Base-by-base conservation (phyloP, 2,329 filamentous ascomycete genomes). In the Aspergillus sp. region DNA sequence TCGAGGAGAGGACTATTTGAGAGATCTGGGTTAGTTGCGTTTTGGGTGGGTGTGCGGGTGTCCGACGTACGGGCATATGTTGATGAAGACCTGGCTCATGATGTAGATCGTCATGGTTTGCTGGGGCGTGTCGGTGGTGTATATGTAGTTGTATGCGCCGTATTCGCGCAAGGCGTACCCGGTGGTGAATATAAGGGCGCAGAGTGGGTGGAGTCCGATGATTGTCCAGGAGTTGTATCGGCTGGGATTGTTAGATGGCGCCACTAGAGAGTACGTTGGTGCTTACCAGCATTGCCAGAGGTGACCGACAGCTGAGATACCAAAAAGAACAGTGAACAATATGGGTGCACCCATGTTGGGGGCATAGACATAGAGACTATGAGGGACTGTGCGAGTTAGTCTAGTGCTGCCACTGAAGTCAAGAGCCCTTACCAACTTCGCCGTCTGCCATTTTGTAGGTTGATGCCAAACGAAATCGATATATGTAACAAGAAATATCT, bases 161-260 rank as follows among this genome's bases (percentile, higher is more conserved):
- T 79, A 77, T 64, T 80, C 80, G 8, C 85, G 79, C 39, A 83
- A 66, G 6, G 80, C 75, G 66, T 86, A 87, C 21, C 86, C 85
- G 1, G 73, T 75, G 0, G 80, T 77, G 69, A 86, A 86, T 41
- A 87, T 66, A 1, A 82, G 66, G 7, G 79, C 78, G 45, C 81
- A 83, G 69, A 84, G 79, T 8, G 83, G 78, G 21, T 85, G 81
- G 4, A 87, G 70, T 0, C 79, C 70, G 0, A 82, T 85, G 14
- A 85, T 73, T 51, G 77, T 79, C 80, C 82, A 87, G 62, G 79
- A 82, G 61, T 82, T 82, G 66, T 85, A 84, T 54, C 75, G 80
- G 45, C 83, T 85, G 50, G 4, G 4, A 15, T 15, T 62, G n/a
- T 50, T 39, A 17, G 27, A 24, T 14, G 17, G 37, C 7, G 31